Base-by-base conservation (phyloP, 225 moss, liverwort and hornwort species). In the Thuidium tamariscinum region DNA sequence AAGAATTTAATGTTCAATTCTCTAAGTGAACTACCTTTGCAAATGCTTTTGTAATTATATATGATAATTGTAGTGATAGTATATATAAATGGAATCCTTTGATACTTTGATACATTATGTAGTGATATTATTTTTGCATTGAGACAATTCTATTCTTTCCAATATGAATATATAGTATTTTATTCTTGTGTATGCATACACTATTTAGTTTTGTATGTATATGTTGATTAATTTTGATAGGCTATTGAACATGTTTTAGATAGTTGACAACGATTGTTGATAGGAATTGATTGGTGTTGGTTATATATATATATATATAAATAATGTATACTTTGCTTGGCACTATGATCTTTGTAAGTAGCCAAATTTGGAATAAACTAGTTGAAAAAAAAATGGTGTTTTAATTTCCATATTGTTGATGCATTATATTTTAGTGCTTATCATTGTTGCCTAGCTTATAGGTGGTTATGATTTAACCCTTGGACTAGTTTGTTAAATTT, bases 131-230 rank as follows among this genome's bases (percentile, higher is more conserved):
- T 48, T 48, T 8, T 10, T 70, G 16, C n/a, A n/a, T n/a, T n/a
- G 3, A 42, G 5, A 9, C 0, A 27, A 1, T 70, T 42, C 16
- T 70, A 16, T 27, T 71, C 1, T 46, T 2, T 73, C 0, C 0
- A 0, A 30, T 30, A 18, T 46, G 46, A 11, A 11, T n/a, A n/a
- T n/a, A n/a, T 18, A 73, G 1, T 73, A 49, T 49, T 4, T 32
- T 48, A 12, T 73, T 73, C 2, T 48, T 48, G 6, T 72, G 30
- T 11, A 32, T 49, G 12, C 1, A 7, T 32, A 20, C 0, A 49
- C 12, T 2, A 32, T 73, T 11, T 1, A 48, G 4, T 48, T 72
- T 30, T 18, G 1, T 30, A 0, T 46, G 2, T 8, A 44, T 3
- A 6, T 17, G 2, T 2, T 29, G 18, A 72, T 72, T 10, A 7